These are phyloP conservation scores for Cercospora sojina DNA, from an alignment of 2,329 filamentous ascomycete species.

Conservation along the genomic window DNA sequence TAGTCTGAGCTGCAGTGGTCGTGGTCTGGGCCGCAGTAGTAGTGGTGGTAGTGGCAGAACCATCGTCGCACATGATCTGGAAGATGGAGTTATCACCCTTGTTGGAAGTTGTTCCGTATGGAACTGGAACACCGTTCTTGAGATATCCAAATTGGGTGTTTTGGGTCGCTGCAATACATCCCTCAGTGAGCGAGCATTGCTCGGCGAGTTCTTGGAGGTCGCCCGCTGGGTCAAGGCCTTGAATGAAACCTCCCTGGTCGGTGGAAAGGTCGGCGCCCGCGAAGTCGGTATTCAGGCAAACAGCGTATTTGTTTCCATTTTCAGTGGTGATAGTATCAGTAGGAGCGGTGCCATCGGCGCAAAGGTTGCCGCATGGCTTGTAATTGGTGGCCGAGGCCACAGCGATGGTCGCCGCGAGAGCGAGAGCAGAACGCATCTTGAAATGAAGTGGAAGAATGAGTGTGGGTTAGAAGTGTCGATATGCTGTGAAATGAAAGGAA, in stretches of 20 bases:
- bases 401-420: conserved; percentile 1
- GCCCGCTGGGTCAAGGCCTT: not conserved
- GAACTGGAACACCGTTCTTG: not conserved
- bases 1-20: not conserved
- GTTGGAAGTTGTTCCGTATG: not conserved
- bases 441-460: not conserved
- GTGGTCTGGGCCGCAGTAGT: not conserved
- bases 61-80: not conserved
- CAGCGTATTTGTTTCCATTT: not conserved
- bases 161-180: not conserved
- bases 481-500: not conserved
- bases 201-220: not conserved
- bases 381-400: not conserved
- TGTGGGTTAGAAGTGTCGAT: not conserved
- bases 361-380: conserved; percentile 2
- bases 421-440: not conserved
- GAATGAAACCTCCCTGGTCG: not conserved
- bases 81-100: not conserved
- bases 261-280: not conserved
- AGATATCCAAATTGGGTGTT: not conserved
- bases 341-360: not conserved
- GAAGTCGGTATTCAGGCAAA: not conserved
- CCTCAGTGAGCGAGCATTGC: not conserved
- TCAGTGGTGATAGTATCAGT: not conserved
- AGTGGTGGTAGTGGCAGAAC: not conserved